These are phyloP conservation scores for Basidiobolus meristosporus DNA, from an alignment of 371 early-diverging fungal genomes.

Conservation along the genomic window DNA sequence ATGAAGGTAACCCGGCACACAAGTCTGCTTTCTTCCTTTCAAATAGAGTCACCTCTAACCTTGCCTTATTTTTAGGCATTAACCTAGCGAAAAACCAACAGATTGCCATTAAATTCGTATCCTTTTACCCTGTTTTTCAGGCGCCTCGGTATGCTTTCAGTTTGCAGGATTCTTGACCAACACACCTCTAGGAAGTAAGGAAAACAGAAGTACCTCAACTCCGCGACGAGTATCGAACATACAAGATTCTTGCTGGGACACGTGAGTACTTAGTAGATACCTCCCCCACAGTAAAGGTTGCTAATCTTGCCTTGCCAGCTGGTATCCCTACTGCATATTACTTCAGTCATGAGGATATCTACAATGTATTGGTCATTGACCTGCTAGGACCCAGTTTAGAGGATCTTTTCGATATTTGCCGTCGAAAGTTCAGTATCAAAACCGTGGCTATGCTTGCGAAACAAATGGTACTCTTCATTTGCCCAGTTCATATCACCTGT, in stretches of 20 bases:
- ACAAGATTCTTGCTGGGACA: conserved; percentile 63
- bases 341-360: conserved; percentile 91
- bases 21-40: conserved; percentile 2
- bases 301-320: conserved; percentile 9
- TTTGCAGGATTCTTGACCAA: too few species aligned
- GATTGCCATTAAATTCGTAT: conserved; percentile 75
- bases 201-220: conserved; percentile 89
- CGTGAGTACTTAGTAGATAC: conserved; percentile 20
- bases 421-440: conserved; percentile 76
- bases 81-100: conserved; percentile 60
- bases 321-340: conserved; percentile 85
- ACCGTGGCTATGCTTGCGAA: conserved; percentile 94
- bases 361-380: conserved; percentile 92
- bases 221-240: conserved; percentile 80
- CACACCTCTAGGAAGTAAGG: conserved; percentile 50
- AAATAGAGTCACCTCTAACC: too few species aligned
- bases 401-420: conserved; percentile 91
- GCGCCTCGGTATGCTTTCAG: neutral
- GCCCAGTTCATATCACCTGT: neutral
- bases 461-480: conserved; percentile 57
- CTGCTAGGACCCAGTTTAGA: conserved; percentile 94
- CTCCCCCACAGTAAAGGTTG: neutral
- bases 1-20: conserved; percentile 56
- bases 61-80: conserved; percentile 13
- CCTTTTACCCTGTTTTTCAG: conserved; percentile 1